Conservation (phyloP, 2,329 filamentous ascomycete species). For the Alternaria solani region DNA sequence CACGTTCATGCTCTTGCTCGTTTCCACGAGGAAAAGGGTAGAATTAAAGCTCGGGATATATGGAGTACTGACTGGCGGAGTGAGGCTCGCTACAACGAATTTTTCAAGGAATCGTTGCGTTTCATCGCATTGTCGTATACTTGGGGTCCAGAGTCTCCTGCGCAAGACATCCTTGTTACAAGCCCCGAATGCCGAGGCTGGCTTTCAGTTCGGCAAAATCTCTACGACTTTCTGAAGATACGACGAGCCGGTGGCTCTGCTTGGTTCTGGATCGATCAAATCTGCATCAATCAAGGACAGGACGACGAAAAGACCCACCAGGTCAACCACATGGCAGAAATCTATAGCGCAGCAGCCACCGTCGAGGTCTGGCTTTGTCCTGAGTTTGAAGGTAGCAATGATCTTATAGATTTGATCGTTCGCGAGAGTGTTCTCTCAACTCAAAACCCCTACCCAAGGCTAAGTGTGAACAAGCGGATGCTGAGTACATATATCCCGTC, state of each 20-base stretch:
- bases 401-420: not conserved
- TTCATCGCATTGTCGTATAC: not conserved
- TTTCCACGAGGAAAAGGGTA: not conserved
- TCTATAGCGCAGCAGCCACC: accelerated
- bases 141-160: not conserved
- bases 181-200: not conserved
- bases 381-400: not conserved
- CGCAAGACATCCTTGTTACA: not conserved
- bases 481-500: accelerated
- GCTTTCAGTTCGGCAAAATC: not conserved
- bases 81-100: accelerated
- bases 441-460: accelerated
- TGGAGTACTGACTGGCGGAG: no score
- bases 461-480: not conserved
- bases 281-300: not conserved
- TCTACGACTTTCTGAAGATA: accelerated
- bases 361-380: not conserved
- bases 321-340: not conserved
- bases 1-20: accelerated
- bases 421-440: accelerated
- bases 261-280: not conserved
- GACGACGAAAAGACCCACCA: not conserved
- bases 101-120: accelerated
- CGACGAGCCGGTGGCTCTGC: not conserved
- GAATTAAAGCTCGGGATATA: accelerated